A percentile compares a stretch with the other conserved stretches of the same genome.
phyloP scores from a whole-genome alignment of 768 basidiomycete species.

The Amanita fuliginea region DNA sequence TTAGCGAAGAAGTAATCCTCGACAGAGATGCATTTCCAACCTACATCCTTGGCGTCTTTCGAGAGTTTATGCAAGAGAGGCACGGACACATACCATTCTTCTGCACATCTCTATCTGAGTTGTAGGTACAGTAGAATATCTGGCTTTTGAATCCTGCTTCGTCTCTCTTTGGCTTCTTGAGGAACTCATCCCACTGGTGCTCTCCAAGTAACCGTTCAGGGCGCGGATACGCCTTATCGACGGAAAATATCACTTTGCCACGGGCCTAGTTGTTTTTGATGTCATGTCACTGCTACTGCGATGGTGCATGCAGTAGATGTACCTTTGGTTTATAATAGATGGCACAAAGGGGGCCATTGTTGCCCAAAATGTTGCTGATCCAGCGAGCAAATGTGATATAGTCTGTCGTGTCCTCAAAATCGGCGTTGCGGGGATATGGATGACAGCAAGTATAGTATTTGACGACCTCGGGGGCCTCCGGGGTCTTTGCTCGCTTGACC shows the following conservation, averaged over 20 bases:
- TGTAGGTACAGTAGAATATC: constrained; percentile 33
- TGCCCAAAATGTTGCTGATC: constrained; percentile 34
- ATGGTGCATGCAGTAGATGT: no score
- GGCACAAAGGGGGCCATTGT: constrained; percentile 21
- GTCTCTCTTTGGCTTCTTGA: constrained; percentile 25
- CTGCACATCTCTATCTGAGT: constrained; percentile 28
- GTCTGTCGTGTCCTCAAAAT: constrained; percentile 31
- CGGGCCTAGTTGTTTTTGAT: constrained; percentile 23
- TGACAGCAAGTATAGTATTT: constrained; percentile 36
- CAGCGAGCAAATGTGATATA: constrained; percentile 31
- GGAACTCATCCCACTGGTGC: constrained; percentile 38
- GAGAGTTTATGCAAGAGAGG: neutral
- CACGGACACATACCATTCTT: constrained; percentile 34
- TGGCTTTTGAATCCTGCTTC: constrained; percentile 25
- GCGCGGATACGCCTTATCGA: constrained; percentile 25
- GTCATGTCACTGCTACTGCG: no score
- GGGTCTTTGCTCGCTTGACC: constrained; percentile 31
- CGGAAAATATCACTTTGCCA: constrained; percentile 32
- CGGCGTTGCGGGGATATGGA: constrained; percentile 31
- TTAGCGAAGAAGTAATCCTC: constrained; percentile 30
- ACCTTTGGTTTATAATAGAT: constrained; percentile 39
- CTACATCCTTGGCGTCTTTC: constrained; percentile 14
- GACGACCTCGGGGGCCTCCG: constrained; percentile 29
- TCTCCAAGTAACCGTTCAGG: constrained; percentile 34
- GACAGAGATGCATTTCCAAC: constrained; percentile 39